phyloP scores from a whole-genome alignment of 2,329 filamentous ascomycete genomes.

The Huntiella moniliformis region DNA sequence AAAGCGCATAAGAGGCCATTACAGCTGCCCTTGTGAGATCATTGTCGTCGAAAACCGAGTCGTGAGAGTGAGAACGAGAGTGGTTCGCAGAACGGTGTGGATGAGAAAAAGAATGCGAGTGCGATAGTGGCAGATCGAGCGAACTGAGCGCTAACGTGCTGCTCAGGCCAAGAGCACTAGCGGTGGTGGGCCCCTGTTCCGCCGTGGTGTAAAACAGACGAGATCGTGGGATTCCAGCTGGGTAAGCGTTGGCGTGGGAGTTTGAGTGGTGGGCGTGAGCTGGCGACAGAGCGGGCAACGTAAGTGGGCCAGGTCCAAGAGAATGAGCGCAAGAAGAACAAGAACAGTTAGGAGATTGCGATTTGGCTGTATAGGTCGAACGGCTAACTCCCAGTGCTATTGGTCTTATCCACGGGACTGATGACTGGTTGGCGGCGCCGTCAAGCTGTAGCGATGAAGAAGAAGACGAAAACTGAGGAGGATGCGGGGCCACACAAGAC shows the following conservation, averaged over 20 bases:
- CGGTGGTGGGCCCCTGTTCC: slow-evolving; percentile 7
- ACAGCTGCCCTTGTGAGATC: slow-evolving; percentile 9
- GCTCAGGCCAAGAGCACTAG: not conserved
- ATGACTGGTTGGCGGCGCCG: slow-evolving; percentile 1
- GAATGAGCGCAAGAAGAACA: too few species aligned
- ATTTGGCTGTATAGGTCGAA: not conserved
- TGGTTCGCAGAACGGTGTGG: slow-evolving; percentile 5
- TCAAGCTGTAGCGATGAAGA: not conserved
- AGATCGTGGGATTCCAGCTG: slow-evolving; percentile 12
- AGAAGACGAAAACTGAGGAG: not conserved
- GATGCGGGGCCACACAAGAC: not conserved
- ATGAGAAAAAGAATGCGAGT: slow-evolving; percentile 8
- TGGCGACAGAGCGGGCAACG: too few species aligned
- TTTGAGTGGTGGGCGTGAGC: not conserved
- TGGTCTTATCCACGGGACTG: slow-evolving; percentile 8
- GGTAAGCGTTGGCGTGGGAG: slow-evolving; percentile 5
- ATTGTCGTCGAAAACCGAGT: slow-evolving; percentile 11
- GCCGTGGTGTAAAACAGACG: slow-evolving; percentile 10
- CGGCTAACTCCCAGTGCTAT: slow-evolving; percentile 3
- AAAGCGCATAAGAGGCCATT: slow-evolving; percentile 12
- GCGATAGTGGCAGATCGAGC: slow-evolving; percentile 8
- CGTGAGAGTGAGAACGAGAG: slow-evolving; percentile 10
- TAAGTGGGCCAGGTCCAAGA: too few species aligned
- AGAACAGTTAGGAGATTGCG: not conserved
- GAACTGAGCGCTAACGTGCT: slow-evolving; percentile 6